Evolutionary conservation across 2,329 filamentous ascomycete species (phyloP).

Genomic region (Cercospora sojina): DNA sequence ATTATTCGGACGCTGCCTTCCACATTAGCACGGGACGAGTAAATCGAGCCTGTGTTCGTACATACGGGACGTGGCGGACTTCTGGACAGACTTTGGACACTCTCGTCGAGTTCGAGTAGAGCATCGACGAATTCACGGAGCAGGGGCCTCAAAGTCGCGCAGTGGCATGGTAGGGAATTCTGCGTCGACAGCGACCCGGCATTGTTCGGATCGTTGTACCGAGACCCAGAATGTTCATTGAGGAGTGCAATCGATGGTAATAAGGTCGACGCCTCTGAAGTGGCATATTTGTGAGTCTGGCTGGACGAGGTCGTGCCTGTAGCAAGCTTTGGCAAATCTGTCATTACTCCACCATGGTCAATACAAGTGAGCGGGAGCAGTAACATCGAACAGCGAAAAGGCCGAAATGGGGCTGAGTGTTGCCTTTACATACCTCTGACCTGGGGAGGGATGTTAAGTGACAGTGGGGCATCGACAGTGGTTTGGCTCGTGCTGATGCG

Average conservation of each 20-base stretch:
- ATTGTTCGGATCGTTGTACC: slow-evolving; percentile 23
- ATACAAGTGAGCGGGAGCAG: slow-evolving; percentile 8
- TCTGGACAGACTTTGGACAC: slow-evolving; percentile 21
- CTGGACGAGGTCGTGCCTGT: slow-evolving; percentile 9
- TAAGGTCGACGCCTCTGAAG: slow-evolving; percentile 19
- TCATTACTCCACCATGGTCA: slow-evolving; percentile 23
- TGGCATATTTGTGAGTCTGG: slow-evolving; percentile 6
- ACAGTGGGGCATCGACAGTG: slow-evolving; percentile 21
- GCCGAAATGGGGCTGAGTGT: slow-evolving; percentile 4
- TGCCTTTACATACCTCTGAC: slow-evolving; percentile 25
- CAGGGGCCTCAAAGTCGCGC: slow-evolving; percentile 27
- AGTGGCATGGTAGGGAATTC: slow-evolving; percentile 28
- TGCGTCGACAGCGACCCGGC: slow-evolving; percentile 24
- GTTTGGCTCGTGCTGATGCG: slow-evolving; percentile 20
- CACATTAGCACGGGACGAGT: background rate
- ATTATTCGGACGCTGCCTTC: background rate
- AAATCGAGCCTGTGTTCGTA: background rate
- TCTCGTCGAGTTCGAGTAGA: slow-evolving; percentile 28
- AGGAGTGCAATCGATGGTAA: slow-evolving; percentile 33
- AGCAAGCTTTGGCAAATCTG: slow-evolving; percentile 22
- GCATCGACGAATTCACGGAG: slow-evolving; percentile 31
- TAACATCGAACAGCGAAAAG: slow-evolving; percentile 16
- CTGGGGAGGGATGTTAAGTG: slow-evolving; percentile 27
- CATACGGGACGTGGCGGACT: slow-evolving; percentile 1
- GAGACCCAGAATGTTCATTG: slow-evolving; percentile 22